Percentiles rank a stretch among this genome's conserved stretches.
Conservation (phyloP, 2,329 filamentous ascomycete genomes). For the Pseudopithomyces chartarum region DNA sequence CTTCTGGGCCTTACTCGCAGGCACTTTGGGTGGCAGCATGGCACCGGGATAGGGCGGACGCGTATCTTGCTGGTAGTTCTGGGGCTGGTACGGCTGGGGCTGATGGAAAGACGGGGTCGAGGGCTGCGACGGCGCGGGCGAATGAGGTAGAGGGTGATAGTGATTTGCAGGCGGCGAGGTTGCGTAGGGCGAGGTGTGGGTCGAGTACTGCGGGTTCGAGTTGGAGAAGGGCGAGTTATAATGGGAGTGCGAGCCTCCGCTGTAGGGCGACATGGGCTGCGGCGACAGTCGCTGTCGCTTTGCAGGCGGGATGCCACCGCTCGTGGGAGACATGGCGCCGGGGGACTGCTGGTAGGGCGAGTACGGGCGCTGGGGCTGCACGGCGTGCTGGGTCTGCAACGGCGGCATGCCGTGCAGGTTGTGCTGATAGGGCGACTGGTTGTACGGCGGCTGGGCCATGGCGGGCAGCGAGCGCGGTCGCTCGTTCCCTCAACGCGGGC, state of each 20-base stretch:
- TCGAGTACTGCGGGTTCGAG: slow-evolving; percentile 9
- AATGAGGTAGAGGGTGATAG: slow-evolving; percentile 37
- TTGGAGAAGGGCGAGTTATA: slow-evolving; percentile 53
- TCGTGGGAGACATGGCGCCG: slow-evolving; percentile 53
- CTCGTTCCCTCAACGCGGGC: slow-evolving; percentile 25
- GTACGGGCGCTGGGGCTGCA: neutral
- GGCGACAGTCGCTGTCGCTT: slow-evolving; percentile 76
- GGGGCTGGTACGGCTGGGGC: slow-evolving; percentile 53
- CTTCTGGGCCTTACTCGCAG: slow-evolving; percentile 53
- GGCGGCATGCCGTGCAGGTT: slow-evolving; percentile 36
- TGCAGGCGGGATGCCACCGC: slow-evolving; percentile 62
- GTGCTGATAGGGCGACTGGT: slow-evolving; percentile 27
- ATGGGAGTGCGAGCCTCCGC: slow-evolving; percentile 23
- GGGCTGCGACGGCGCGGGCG: slow-evolving; percentile 36
- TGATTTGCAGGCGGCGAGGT: slow-evolving; percentile 35
- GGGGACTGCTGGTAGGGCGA: slow-evolving; percentile 53
- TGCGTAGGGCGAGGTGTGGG: slow-evolving; percentile 41
- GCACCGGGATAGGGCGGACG: slow-evolving; percentile 38
- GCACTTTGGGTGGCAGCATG: slow-evolving; percentile 69
- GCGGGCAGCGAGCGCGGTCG: slow-evolving; percentile 27
- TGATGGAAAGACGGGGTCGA: slow-evolving; percentile 52
- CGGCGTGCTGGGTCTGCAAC: slow-evolving; percentile 35
- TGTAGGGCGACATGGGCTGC: slow-evolving; percentile 61
- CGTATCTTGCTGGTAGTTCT: slow-evolving; percentile 25
- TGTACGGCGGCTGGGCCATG: slow-evolving; percentile 40